Base-by-base conservation (phyloP, 2,329 filamentous ascomycete genomes). In the Penicillium crustosum region DNA sequence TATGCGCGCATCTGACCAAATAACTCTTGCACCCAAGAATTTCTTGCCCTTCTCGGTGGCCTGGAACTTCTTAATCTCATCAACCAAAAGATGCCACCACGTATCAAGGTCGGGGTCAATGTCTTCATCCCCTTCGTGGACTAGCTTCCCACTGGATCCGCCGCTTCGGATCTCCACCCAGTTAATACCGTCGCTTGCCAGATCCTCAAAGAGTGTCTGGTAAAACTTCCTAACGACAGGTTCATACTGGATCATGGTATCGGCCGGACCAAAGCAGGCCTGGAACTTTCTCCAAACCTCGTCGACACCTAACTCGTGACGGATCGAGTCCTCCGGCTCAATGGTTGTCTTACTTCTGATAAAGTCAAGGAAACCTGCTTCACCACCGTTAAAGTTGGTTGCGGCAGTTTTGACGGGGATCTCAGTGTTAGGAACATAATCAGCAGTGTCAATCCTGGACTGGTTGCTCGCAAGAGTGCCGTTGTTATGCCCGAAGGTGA, bases 141-240 rank as follows among this genome's bases (percentile, higher is more conserved):
- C 82, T 66, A 86, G 86, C 75, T 89, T 93, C 50, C 87, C 82
- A 12, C 86, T 82, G 1, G 82, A 81, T 81, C 93, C 95, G 0
- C 87, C 88, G 44, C 89, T 84, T 50, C 90, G 83, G 55, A 96
- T 77, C 70, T 97, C 93, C 12, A 89, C 89, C 83, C 90, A 97
- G 68, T 81, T 86, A 33, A 96, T 85, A 7, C 91, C 91, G 69
- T 97, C 93, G 6, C 85, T 85, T 23, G 86, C 81, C 29, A 96
- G 79, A 44, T 86, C 81, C 47, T 78, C 78, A 75, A 94, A 85
- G 63, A 96, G 81, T 25, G 84, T 82, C 36, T 83, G 84, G 58
- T 96, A 78, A 68, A 91, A 42, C 4, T 42, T 42, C 7, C 49
- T 29, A 3, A 51, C 36, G 10, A 51, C 38, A 7, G 49, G 38